A percentile compares a stretch with the other conserved stretches of the same genome.
These are phyloP conservation scores for Aspergillus affinis DNA, from an alignment of 495 filamentous ascomycete genomes.

Conservation along the genomic window DNA sequence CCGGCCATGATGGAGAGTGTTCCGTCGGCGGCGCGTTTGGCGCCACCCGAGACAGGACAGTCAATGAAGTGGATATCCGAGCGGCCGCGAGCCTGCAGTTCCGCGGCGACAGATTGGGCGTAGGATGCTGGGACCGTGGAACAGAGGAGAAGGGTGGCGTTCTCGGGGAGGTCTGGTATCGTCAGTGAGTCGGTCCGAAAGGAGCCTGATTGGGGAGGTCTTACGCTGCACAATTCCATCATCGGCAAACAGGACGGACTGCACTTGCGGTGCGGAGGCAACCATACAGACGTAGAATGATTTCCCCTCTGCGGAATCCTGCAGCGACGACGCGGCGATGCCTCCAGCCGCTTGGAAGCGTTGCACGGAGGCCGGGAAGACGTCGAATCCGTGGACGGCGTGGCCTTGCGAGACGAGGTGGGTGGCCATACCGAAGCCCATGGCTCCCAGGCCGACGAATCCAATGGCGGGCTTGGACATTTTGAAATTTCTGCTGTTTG, in stretches of 20 bases:
- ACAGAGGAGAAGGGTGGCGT: conserved; percentile 66
- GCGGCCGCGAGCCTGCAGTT: conserved; percentile 54
- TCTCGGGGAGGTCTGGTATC: conserved; percentile 47
- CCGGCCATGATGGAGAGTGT: conserved; percentile 81
- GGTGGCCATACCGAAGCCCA: conserved; percentile 86
- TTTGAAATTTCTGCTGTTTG: not conserved
- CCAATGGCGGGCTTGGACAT: conserved; percentile 57
- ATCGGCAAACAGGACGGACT: conserved; percentile 63
- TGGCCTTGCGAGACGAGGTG: conserved; percentile 70
- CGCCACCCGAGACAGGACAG: conserved; percentile 76
- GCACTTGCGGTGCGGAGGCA: conserved; percentile 68
- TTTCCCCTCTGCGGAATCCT: conserved; percentile 61
- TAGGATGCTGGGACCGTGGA: conserved; percentile 73
- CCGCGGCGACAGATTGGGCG: conserved; percentile 55
- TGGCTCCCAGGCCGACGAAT: conserved; percentile 84
- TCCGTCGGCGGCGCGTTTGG: conserved; percentile 68
- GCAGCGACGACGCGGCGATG: conserved; percentile 57
- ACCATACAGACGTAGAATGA: conserved; percentile 76
- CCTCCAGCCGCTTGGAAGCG: conserved; percentile 68
- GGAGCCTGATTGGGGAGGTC: not conserved
- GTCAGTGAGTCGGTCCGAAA: not conserved
- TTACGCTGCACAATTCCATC: conserved; percentile 52
- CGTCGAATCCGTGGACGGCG: conserved; percentile 71
- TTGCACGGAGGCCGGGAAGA: conserved; percentile 70
- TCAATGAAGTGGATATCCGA: conserved; percentile 70